Evolutionary conservation across 2,329 filamentous ascomycete genomes (phyloP), one percentile per base, ranked within the genome.

Genomic region (Rachicladosporium sp.): DNA sequence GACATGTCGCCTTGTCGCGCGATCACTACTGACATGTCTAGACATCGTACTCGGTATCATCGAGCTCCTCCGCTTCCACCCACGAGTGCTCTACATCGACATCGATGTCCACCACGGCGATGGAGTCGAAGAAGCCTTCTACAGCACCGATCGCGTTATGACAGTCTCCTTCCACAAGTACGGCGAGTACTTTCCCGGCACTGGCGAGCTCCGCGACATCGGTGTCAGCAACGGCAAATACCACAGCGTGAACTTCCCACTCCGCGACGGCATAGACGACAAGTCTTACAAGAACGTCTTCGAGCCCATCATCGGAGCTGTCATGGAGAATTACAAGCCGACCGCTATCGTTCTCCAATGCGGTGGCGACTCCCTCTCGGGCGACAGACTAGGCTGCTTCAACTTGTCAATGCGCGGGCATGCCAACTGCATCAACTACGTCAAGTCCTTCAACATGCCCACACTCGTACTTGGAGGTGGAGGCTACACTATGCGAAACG

Each of bases 101-200:
- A 79, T 79, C 46, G 76, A 80, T 54, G 76, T 80, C 12, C 76
- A 80, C 54, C 76, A 80, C 48, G 76, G 76, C 29, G 76, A 80
- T 53, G 78, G 78, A 47, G 78, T 82, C 30, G 78, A 82, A 58
- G 78, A 82, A 57, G 78, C 78, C 4, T 82, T 82, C 53, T 80
- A 80, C 57, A 78, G 76, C 1, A 81, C 76, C 33, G 77, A 81
- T 53, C 73, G 78, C 41, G 78, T 82, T 51, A 81, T 82, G 77
- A 80, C 77, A 3, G 71, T 75, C 34, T 81, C 77, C 2, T 82
- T 82, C 61, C 78, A 82, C 65, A 81, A 81, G 51, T 82, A 81
- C 52, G 78, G 77, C 50, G 77, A 81, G 55, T 82, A 80, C 59
- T 82, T 82, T 57, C 78, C 78, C 0, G 78, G 78, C 33, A 82